Base-by-base conservation (phyloP, 805 yeast species). In the Isabelozyma rhagii region DNA sequence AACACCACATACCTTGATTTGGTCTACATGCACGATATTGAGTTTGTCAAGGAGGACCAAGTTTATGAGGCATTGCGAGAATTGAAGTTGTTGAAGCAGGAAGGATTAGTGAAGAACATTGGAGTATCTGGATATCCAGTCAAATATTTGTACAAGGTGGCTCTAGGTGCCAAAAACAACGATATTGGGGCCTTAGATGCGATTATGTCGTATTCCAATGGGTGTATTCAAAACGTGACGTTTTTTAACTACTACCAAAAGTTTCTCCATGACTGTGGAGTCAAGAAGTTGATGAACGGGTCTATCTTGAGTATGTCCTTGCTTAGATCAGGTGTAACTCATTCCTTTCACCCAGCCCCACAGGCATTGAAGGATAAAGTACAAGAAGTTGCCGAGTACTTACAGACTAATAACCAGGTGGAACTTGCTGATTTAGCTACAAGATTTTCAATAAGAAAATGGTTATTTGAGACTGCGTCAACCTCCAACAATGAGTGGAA, bases 111-210 rank as follows among this genome's bases (percentile, higher is more conserved):
- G 44, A 72, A 65, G 38, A 74, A 83, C 55, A 77, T 92, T 52
- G 97, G 98, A 8, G 68, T 90, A 38, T 84, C 94, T 13, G 97
- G 97, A 0, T 91, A 89, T 60, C 97, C 97, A 0, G 84, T 93
- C 21, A 82, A 82, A 15, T 84, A 80, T 51, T 68, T 92, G 44
- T 78, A 79, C 51, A 55, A 77, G 27, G 72, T 88, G 13, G 83
- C 89, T 1, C 48, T 60, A 17, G 51, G 57, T 46, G 69, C 75
- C 41, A 66, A 62, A 1, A 49, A 62, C 4, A 67, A 61, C 14
- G 73, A 70, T 2, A 80, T 85, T 46, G 87, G 89, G 0, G 74
- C 83, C 1, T 67, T 92, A 48, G 97, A 92, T 63, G 81, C 85
- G 1, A 78, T 90, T 1, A 70, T 93, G 55, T 84, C 92, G 31